Evolutionary conservation across 169 alveolate genomes (phyloP).

Genomic region (Plasmodium blacklocki): DNA sequence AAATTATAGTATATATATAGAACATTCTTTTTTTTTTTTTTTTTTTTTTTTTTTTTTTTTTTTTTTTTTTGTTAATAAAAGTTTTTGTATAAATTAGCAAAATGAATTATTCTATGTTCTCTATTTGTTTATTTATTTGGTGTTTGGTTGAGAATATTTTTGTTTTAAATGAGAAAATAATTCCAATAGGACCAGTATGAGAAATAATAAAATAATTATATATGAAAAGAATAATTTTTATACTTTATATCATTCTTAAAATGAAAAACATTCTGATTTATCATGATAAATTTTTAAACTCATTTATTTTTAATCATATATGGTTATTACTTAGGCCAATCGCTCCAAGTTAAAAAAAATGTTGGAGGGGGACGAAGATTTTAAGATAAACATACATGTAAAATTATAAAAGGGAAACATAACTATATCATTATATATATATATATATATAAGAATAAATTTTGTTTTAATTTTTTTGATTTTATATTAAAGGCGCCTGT

Average conservation of each 20-base stretch:
- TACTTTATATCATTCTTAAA: no score
- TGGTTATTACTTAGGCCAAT: slow-evolving; percentile 25
- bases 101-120: slow-evolving; percentile 52
- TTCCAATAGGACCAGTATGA: slow-evolving; percentile 73
- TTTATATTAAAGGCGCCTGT: slow-evolving; percentile 50
- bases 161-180: slow-evolving; percentile 74
- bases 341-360: slow-evolving; percentile 73
- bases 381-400: slow-evolving; percentile 73
- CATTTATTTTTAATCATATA: slow-evolving; percentile 12
- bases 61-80: no score
- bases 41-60: no score
- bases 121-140: slow-evolving; percentile 46
- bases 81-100: not conserved
- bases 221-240: no score
- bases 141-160: slow-evolving; percentile 40
- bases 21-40: no score
- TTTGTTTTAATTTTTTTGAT: slow-evolving; percentile 12
- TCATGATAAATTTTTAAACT: no score
- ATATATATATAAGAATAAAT: slow-evolving; percentile 14
- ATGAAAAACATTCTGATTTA: no score
- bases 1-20: no score
- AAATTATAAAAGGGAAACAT: slow-evolving; percentile 13
- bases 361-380: slow-evolving; percentile 70
- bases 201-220: slow-evolving; percentile 5
- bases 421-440: not conserved